Base-by-base conservation (phyloP, 1,284 basidiomycete genomes). In the Baeospora myosura region DNA sequence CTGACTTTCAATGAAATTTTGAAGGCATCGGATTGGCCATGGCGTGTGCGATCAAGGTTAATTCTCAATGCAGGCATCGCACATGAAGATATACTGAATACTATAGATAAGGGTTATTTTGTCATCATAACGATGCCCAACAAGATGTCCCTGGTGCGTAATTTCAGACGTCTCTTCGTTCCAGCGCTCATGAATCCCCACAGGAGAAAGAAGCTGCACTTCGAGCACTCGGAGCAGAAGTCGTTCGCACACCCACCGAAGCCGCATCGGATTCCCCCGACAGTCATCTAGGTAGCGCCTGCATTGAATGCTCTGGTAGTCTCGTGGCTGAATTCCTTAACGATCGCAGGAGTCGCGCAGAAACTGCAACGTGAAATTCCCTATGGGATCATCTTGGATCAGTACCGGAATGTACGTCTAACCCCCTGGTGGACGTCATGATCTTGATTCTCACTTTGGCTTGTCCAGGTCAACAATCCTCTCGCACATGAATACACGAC, bases 51-150 rank as follows among this genome's bases (percentile, higher is more conserved):
- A 81, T 94, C 64, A 90, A 90, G 77, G 89, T 88, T 72, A 61
- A 59, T 42, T 34, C 24, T 18, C 38, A 40, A 21, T 23, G 16
- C 38, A 34, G 24, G 11, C 6, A 23, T 25, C 18, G 22, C 43
- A 4, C 6, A 4, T 42, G 62, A 60, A 65, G 49, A 55, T 59
- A 56, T 73, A 62, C 83, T 87, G 81, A 86, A 87, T 84, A 84
- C 82, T 67, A 58, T 66, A 82, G 74, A 78, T 78, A 80, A 88
- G 85, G 86, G 85, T 66, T 89, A 88, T 74, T 77, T 81, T 25
- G 83, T 81, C 65, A 93, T 98, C 60, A 98, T 98, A 62, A 94
- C 91, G 43, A 70, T 96, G 59, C 95, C 94, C 37, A 84, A 93
- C 58, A 98, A 98, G 70, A 98, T 98, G 95, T 92, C 88, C 3